Evolutionary conservation across 208 protist genomes (phyloP).

Genomic region (Trypanosoma theileri): DNA sequence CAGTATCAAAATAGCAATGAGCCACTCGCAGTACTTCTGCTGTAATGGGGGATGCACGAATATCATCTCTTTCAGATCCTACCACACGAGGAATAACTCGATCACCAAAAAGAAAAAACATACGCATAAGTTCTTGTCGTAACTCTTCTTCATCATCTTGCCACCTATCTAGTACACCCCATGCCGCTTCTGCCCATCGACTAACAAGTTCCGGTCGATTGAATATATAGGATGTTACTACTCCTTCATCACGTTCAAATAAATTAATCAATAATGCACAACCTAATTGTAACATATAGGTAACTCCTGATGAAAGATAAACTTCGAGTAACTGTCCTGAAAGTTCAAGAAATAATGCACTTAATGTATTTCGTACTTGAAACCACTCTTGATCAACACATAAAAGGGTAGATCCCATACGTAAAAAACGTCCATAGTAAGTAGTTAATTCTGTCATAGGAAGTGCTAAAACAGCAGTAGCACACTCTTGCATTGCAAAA

Average conservation of each 20-base stretch:
- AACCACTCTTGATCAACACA: conserved; percentile 56
- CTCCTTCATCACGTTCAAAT: conserved; percentile 69
- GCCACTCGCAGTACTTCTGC: conserved; percentile 20
- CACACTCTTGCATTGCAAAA: conserved; percentile 47
- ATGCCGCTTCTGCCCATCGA: conserved; percentile 51
- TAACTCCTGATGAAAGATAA: conserved; percentile 22
- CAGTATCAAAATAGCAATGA: conserved; percentile 61
- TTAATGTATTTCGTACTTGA: conserved; percentile 36
- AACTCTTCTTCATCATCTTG: conserved; percentile 72
- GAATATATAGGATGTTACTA: conserved; percentile 44
- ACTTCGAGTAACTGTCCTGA: conserved; percentile 34
- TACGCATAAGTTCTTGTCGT: conserved; percentile 67
- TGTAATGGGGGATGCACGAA: neutral
- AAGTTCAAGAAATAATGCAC: conserved; percentile 43
- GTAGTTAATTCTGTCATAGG: conserved; percentile 34
- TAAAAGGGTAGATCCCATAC: conserved; percentile 54
- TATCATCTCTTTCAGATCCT: neutral
- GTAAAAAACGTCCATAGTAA: conserved; percentile 49
- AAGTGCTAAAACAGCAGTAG: conserved; percentile 38
- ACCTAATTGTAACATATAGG: conserved; percentile 51
- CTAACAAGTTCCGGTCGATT: conserved; percentile 36
- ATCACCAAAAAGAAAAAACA: conserved; percentile 74
- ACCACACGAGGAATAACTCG: conserved; percentile 41
- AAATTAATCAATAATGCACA: conserved; percentile 74
- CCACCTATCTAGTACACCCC: conserved; percentile 42